Conservation (phyloP, 164 flowering plant species). For the Tetracentron sinense region DNA sequence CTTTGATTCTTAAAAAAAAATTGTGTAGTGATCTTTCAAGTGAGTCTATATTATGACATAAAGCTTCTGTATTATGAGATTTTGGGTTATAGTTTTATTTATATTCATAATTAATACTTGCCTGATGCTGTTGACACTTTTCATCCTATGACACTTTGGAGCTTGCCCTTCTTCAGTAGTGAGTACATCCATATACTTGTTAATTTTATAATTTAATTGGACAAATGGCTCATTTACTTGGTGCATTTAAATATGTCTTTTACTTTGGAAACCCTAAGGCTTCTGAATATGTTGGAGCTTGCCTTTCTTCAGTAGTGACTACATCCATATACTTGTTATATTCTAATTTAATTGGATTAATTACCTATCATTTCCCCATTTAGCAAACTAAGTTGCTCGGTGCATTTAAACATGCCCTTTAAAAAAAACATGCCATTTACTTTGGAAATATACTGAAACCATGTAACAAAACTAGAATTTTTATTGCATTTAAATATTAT, state of each 20-base stretch:
- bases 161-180: background rate
- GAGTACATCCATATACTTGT: background rate
- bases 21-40: background rate
- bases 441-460: background rate
- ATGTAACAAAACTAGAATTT: background rate
- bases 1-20: background rate
- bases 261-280: background rate
- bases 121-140: too few species aligned
- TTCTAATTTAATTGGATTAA: background rate
- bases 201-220: too few species aligned
- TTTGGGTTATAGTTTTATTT: too few species aligned
- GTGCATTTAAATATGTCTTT: background rate
- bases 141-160: background rate
- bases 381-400: background rate
- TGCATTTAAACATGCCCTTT: too few species aligned
- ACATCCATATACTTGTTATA: background rate
- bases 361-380: background rate
- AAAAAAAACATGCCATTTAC: too few species aligned
- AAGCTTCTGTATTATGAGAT: background rate
- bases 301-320: background rate
- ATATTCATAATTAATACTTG: too few species aligned
- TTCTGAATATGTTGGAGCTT: background rate
- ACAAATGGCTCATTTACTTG: too few species aligned
- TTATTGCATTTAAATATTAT: background rate
- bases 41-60: background rate